phyloP scores from a whole-genome alignment of 164 flowering plant species.

The Berberis vulgaris region DNA sequence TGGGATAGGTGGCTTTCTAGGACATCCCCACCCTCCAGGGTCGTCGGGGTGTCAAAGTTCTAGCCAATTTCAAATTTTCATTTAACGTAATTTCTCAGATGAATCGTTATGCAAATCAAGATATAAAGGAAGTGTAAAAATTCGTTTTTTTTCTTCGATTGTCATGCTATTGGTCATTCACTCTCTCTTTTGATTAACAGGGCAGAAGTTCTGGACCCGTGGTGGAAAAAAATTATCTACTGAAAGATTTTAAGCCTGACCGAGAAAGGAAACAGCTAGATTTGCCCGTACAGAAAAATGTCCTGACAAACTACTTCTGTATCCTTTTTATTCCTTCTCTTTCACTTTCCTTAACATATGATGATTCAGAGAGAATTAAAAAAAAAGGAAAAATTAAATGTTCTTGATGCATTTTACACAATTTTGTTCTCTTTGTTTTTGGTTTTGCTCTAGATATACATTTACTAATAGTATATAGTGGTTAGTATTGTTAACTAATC shows the following conservation, averaged over 20 bases:
- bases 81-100: no score
- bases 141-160: background rate
- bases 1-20: no score
- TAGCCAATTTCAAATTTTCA: no score
- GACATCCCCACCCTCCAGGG: no score
- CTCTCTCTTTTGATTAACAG: slow-evolving; percentile 22
- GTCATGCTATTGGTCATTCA: background rate
- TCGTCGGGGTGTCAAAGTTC: no score
- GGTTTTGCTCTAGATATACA: background rate
- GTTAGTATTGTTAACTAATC: no score
- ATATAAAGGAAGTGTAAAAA: background rate
- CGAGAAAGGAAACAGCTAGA: slow-evolving; percentile 52
- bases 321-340: slow-evolving; percentile 34
- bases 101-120: no score
- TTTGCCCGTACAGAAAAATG: slow-evolving; percentile 81
- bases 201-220: slow-evolving; percentile 16
- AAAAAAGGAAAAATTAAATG: no score
- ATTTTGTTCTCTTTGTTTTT: background rate
- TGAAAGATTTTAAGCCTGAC: slow-evolving; percentile 35
- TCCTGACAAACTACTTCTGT: slow-evolving; percentile 88
- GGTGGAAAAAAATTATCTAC: slow-evolving; percentile 20
- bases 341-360: background rate
- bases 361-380: background rate
- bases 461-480: background rate
- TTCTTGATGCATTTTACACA: background rate